Evolutionary conservation across 108 stramenopile genomes (phyloP), one percentile per base, ranked within the genome.

Genomic region (Skeletonema grethae): DNA sequence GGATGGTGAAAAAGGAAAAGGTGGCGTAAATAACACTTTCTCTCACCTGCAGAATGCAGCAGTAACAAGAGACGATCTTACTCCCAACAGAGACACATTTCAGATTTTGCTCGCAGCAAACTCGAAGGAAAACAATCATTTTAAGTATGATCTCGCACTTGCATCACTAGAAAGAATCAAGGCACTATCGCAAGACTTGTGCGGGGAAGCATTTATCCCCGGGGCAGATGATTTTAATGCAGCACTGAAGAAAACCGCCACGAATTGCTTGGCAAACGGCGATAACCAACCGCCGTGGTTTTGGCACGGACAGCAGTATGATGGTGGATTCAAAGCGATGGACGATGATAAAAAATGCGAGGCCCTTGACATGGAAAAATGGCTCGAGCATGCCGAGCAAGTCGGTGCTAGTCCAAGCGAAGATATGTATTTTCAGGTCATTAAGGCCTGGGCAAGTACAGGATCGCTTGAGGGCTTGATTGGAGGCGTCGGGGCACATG

Each of bases 401-500:
- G 53, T 55, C 11, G 78, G 65, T n/a, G 73, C 82, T 5, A 16
- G 46, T 43, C 80, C 88, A 22, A 85, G 82, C 57, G 74, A 86
- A 71, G 86, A 88, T 57, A 87, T 83, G 10, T 90, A 85, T 60
- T 89, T 91, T 67, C 77, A 82, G 61, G 65, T 85, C n/a, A 91
- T 94, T 60, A 86, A 88, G 60, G 87, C 89, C 24, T 91, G 86
- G 88, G 61, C 86, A 13, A 71, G 86, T 7, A 88, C 86, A 28
- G 87, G 89, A 12, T 90, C 87, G 3, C 25, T 64, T 16, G 81
- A 87, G 32, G 88, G 89, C 5, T 63, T 94, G 31, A 31, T 79
- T 6, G 60, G 76, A 11, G 88, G 89, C 7, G 87, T 88, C 7
- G 50, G 22, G 22, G 50, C 20, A 8, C 50, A 24, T 5, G 50